Evolutionary conservation across 2,329 filamentous ascomycete species (phyloP).

Genomic region (Gyromitra esculenta): DNA sequence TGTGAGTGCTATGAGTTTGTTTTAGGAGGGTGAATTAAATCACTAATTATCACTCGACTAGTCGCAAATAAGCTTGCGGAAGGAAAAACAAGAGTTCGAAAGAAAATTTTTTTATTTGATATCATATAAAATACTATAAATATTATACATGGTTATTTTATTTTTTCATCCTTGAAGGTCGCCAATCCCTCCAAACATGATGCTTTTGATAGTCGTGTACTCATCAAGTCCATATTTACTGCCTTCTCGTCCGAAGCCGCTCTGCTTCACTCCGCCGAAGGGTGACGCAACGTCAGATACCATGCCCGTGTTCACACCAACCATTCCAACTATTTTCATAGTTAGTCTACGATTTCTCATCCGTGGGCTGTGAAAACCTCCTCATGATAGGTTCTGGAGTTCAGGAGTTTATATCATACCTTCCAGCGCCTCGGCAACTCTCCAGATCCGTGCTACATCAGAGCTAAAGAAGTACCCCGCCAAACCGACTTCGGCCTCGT

Average conservation of each 20-base stretch:
- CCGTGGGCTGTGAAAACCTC: neutral
- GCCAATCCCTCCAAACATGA: conserved; percentile 62
- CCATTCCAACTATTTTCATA: conserved; percentile 74
- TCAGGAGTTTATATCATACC: conserved; percentile 49
- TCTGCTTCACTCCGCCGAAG: conserved; percentile 85
- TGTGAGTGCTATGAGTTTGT: no score
- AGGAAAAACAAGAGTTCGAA: no score
- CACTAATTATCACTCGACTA: no score
- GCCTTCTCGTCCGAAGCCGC: conserved; percentile 80
- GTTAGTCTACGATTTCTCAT: conserved; percentile 15
- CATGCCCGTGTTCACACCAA: conserved; percentile 79
- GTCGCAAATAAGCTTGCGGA: no score
- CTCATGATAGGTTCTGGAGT: neutral
- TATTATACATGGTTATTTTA: neutral
- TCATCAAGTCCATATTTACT: conserved; percentile 80
- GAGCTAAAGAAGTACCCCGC: conserved; percentile 92
- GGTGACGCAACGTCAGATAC: conserved; percentile 57
- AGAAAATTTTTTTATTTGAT: neutral
- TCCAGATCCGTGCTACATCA: conserved; percentile 69
- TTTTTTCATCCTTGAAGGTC: conserved; percentile 41
- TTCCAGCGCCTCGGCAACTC: conserved; percentile 75
- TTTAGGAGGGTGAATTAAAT: no score
- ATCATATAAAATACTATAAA: neutral
- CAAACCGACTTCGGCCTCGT: conserved; percentile 82
- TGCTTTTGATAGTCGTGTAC: conserved; percentile 77